Conservation (phyloP, 2,329 filamentous ascomycete genomes). For the Venturia asperata region DNA sequence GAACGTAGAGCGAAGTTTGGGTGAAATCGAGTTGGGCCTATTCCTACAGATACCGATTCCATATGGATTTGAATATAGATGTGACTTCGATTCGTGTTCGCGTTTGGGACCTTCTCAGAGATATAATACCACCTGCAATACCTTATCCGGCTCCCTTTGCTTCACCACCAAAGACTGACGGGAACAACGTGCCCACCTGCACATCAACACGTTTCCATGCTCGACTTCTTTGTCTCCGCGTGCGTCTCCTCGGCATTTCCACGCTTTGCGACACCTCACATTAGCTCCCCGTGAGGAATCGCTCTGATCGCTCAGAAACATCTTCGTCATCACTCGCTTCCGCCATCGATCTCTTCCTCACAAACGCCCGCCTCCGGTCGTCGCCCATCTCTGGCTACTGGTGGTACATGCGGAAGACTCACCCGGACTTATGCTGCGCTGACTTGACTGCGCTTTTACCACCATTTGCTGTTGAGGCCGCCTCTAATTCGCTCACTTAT, state of each 20-base stretch:
- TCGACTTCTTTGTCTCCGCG: neutral
- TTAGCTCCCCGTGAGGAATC: neutral
- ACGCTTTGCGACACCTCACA: neutral
- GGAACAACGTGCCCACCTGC: neutral
- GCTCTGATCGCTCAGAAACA: neutral
- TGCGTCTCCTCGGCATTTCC: neutral
- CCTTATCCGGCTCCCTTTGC: no score
- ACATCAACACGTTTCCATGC: neutral
- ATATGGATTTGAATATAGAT: neutral
- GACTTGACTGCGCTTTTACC: neutral
- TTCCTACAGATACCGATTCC: no score
- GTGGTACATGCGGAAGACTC: neutral
- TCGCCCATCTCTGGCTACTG: neutral
- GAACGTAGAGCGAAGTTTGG: neutral
- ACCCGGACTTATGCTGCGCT: neutral
- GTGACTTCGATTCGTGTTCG: neutral
- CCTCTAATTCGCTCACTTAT: neutral
- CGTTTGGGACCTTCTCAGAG: neutral
- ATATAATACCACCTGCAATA: neutral
- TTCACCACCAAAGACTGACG: neutral
- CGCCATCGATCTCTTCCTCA: no score
- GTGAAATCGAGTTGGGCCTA: no score
- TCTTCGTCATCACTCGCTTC: neutral
- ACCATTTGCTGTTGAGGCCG: neutral
- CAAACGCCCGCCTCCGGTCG: neutral